These are phyloP conservation scores for Juglanconis sp. DNA, from an alignment of 2,329 filamentous ascomycete genomes.

Conservation along the genomic window DNA sequence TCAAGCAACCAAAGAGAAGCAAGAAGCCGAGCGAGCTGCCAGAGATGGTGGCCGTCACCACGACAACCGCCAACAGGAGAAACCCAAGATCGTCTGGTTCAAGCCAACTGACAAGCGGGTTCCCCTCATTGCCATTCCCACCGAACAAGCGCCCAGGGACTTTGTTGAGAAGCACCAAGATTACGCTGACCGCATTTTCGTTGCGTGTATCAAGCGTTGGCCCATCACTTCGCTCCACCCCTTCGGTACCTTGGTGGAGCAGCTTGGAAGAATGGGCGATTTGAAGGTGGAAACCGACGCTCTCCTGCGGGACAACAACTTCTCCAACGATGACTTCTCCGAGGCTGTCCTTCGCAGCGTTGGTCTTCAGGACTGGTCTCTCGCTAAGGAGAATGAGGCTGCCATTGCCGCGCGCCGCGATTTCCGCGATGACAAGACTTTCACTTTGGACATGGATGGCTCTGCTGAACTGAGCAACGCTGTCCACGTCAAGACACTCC, in stretches of 20 bases:
- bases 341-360: conserved; percentile 94
- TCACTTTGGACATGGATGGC: conserved; percentile 89
- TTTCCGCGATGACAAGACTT: conserved; percentile 82
- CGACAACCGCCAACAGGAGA: conserved; percentile 84
- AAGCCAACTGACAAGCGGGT: conserved; percentile 99
- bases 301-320: conserved; percentile 96
- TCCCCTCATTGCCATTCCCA: conserved; percentile 94
- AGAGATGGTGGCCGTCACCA: conserved; percentile 78
- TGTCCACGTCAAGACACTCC: conserved; percentile 81
- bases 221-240: conserved; percentile 99
- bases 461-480: conserved; percentile 88
- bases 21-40: conserved; percentile 91
- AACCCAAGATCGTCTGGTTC: conserved; percentile 99
- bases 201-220: conserved; percentile 99
- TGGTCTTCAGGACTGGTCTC: conserved; percentile 85
- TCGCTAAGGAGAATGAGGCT: conserved; percentile 77
- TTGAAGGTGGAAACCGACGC: conserved; percentile 97
- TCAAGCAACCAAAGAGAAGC: conserved; percentile 98
- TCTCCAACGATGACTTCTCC: conserved; percentile 94
- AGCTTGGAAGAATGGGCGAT: conserved; percentile 95
- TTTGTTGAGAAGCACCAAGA: conserved; percentile 99
- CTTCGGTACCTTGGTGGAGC: conserved; percentile 95
- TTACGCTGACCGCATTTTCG: conserved; percentile 96
- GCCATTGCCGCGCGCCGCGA: conserved; percentile 75
- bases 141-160: conserved; percentile 93